Percentiles rank a stretch among this genome's conserved stretches.
phyloP scores from a whole-genome alignment of 2,329 filamentous ascomycete species.

The Trichoderma aggressivum region DNA sequence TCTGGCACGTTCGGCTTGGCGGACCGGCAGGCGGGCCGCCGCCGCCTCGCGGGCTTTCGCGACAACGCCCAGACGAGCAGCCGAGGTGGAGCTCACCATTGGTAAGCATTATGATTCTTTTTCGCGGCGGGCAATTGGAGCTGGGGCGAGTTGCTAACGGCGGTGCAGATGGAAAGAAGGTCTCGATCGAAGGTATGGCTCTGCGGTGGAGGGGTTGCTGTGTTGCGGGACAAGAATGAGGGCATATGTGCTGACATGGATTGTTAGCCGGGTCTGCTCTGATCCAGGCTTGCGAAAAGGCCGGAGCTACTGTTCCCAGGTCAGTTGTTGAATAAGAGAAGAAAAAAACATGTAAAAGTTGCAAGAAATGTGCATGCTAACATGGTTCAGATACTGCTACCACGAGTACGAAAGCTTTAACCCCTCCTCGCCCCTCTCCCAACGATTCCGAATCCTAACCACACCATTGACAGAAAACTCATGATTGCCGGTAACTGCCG shows the following conservation, averaged over 20 bases:
- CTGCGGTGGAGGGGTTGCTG: slow-evolving; percentile 20
- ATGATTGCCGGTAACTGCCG: slow-evolving; percentile 99
- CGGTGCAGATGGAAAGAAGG: slow-evolving; percentile 84
- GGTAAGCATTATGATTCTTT: slow-evolving; percentile 50
- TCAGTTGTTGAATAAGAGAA: slow-evolving; percentile 36
- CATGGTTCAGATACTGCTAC: slow-evolving; percentile 80
- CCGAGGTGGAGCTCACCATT: slow-evolving; percentile 95
- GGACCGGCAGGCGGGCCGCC: slow-evolving; percentile 57
- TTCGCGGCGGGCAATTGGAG: slow-evolving; percentile 30
- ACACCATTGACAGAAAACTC: slow-evolving; percentile 67
- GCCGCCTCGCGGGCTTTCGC: slow-evolving; percentile 74
- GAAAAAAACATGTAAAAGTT: neutral
- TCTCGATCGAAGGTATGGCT: slow-evolving; percentile 86
- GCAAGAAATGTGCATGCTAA: slow-evolving; percentile 22
- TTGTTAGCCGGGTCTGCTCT: slow-evolving; percentile 84
- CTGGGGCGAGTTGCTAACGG: slow-evolving; percentile 31
- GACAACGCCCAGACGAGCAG: slow-evolving; percentile 71
- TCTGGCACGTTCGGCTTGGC: slow-evolving; percentile 66
- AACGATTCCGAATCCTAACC: slow-evolving; percentile 29
- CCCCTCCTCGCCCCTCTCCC: slow-evolving; percentile 8
- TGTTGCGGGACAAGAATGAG: slow-evolving; percentile 10
- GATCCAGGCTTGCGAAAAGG: slow-evolving; percentile 99
- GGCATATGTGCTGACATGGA: slow-evolving; percentile 34
- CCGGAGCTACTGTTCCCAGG: slow-evolving; percentile 84
- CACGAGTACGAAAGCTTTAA: slow-evolving; percentile 69